These are phyloP conservation scores for Blastocystis sp. DNA, from an alignment of 352 stramenopile species.

Conservation along the genomic window DNA sequence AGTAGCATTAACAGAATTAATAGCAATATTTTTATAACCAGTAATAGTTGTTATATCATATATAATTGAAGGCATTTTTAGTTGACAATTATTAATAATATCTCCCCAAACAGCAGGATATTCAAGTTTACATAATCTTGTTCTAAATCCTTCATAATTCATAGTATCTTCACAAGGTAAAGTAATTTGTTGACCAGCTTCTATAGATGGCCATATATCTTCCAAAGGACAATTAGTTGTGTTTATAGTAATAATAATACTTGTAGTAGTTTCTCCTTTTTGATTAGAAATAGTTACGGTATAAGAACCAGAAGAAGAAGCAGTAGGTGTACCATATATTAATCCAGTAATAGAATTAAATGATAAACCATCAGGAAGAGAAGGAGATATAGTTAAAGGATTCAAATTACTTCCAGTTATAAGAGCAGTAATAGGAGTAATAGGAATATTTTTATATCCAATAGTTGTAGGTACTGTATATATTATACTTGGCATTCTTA, in stretches of 20 bases:
- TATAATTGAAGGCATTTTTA: too few relatives aligned
- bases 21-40: too few relatives aligned
- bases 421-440: conserved; percentile 19
- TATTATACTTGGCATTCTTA: too few relatives aligned
- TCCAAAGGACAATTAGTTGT: neutral
- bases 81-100: too few relatives aligned
- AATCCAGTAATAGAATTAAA: conserved; percentile 13
- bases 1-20: too few relatives aligned
- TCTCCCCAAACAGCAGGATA: too few relatives aligned
- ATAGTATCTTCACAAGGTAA: neutral
- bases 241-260: conserved; percentile 19
- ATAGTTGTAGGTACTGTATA: too few relatives aligned
- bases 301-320: too few relatives aligned
- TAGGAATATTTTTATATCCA: conserved; percentile 35
- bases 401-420: conserved; percentile 10
- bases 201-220: conserved; percentile 16
- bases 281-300: conserved; percentile 22
- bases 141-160: conserved; percentile 28
- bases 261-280: conserved; percentile 13
- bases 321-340: conserved; percentile 27
- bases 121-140: too few relatives aligned
- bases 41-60: too few relatives aligned
- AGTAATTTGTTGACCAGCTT: conserved; percentile 16
- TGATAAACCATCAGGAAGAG: conserved; percentile 19
- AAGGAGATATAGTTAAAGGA: conserved; percentile 8